These are phyloP conservation scores for Ruellia speciosa DNA, from an alignment of 305 asterid genomes.

Conservation along the genomic window DNA sequence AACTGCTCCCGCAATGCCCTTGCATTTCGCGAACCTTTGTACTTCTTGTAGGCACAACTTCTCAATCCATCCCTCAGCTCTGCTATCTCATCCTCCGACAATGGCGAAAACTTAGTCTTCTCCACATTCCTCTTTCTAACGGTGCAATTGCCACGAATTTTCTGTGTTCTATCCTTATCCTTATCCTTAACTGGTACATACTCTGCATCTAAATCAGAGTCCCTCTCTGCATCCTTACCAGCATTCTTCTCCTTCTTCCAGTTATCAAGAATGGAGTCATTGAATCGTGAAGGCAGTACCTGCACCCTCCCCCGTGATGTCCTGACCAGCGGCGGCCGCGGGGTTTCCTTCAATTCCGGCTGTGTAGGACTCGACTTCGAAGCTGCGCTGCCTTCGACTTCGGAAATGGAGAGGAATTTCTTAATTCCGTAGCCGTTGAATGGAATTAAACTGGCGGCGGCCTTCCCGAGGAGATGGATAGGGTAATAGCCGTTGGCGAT, in stretches of 20 bases:
- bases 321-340: constrained; percentile 67
- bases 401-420: constrained; percentile 22
- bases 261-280: constrained; percentile 77
- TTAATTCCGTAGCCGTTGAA: constrained; percentile 27
- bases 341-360: neutral
- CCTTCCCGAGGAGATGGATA: constrained; percentile 37
- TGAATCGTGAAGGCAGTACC: constrained; percentile 85
- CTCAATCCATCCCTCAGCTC: constrained; percentile 43
- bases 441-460: constrained; percentile 35
- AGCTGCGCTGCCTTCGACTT: constrained; percentile 7
- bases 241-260: constrained; percentile 86
- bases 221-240: constrained; percentile 31
- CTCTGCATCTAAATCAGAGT: constrained; percentile 50
- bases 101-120: constrained; percentile 44
- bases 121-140: constrained; percentile 34
- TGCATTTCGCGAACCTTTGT: neutral
- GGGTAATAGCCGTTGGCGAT: constrained; percentile 27
- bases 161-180: constrained; percentile 26
- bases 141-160: constrained; percentile 28
- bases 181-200: constrained; percentile 43
- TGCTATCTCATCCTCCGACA: constrained; percentile 50
- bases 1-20: constrained; percentile 29
- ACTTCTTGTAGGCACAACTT: neutral
- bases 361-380: neutral
- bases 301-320: constrained; percentile 90